These are phyloP conservation scores for Maudiozyma serrabonitensis DNA, from an alignment of 805 yeast genomes.

Conservation along the genomic window DNA sequence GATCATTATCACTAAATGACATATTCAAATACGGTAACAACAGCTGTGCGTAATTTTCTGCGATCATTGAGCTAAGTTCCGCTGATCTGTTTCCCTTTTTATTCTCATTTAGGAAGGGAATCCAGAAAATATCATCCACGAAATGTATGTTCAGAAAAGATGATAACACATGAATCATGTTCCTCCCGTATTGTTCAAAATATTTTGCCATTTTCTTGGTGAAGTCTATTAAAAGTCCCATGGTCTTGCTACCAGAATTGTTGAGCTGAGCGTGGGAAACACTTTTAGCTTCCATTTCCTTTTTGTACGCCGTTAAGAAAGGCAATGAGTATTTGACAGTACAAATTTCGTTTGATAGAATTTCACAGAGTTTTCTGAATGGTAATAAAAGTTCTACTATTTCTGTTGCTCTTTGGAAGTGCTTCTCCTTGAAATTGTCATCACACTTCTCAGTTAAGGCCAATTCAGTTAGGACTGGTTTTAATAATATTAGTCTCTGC, in stretches of 20 bases:
- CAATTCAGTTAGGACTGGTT: neutral
- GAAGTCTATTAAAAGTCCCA: neutral
- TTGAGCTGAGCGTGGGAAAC: no score
- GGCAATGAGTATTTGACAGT: neutral
- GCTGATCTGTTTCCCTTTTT: neutral
- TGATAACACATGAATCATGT: neutral
- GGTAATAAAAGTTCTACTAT: neutral
- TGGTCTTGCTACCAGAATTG: neutral
- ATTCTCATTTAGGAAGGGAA: neutral
- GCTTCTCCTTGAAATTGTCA: no score
- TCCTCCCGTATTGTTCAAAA: neutral
- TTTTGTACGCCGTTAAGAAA: neutral
- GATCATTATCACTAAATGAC: neutral
- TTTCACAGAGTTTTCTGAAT: neutral
- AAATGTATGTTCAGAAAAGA: neutral
- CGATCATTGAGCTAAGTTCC: neutral
- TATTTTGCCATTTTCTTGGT: neutral
- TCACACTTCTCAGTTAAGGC: neutral
- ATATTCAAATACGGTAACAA: neutral
- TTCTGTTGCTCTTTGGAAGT: neutral
- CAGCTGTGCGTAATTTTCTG: neutral
- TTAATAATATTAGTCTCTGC: neutral
- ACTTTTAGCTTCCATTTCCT: neutral
- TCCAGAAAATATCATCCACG: neutral
- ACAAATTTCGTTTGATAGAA: neutral